These are phyloP conservation scores for Huiozyma naganishii DNA, from an alignment of 805 yeast species.

Conservation along the genomic window DNA sequence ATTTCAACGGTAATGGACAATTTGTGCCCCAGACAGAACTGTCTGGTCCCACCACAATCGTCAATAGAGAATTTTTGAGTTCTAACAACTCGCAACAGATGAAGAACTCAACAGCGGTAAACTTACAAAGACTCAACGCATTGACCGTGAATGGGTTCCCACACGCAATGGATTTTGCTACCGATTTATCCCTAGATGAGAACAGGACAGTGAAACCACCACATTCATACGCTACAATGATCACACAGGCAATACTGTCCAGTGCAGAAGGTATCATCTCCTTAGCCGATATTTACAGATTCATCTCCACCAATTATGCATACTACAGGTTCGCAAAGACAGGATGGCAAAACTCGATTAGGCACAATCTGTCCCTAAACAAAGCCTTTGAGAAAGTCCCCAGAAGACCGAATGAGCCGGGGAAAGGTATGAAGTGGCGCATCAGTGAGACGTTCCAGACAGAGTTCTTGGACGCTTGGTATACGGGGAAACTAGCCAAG, in stretches of 20 bases:
- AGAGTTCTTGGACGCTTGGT: constrained; percentile 74
- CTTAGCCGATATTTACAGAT: constrained; percentile 80
- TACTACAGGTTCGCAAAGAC: constrained; percentile 85
- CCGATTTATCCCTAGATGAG: constrained; percentile 77
- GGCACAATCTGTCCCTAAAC: constrained; percentile 88
- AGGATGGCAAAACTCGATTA: constrained; percentile 97
- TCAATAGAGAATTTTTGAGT: constrained; percentile 2
- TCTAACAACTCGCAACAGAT: constrained; percentile 1
- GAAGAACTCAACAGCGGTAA: constrained; percentile 5
- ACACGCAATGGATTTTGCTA: constrained; percentile 22
- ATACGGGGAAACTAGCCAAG: constrained; percentile 62
- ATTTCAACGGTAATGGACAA: constrained; percentile 1
- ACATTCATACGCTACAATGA: constrained; percentile 94
- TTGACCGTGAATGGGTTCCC: constrained; percentile 14
- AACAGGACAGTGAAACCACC: constrained; percentile 90
- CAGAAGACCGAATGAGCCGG: constrained; percentile 90
- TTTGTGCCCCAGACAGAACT: constrained; percentile 1
- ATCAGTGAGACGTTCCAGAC: constrained; percentile 74
- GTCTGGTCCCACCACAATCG: constrained; percentile 5
- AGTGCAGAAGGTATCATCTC: constrained; percentile 82
- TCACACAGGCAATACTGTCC: constrained; percentile 89
- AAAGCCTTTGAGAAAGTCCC: constrained; percentile 98
- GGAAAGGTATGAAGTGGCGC: constrained; percentile 99
- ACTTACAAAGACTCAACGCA: constrained; percentile 4
- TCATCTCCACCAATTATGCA: constrained; percentile 82